These are phyloP conservation scores for Arxiozyma slooffiae DNA, from an alignment of 1,139 yeast genomes.

Conservation along the genomic window DNA sequence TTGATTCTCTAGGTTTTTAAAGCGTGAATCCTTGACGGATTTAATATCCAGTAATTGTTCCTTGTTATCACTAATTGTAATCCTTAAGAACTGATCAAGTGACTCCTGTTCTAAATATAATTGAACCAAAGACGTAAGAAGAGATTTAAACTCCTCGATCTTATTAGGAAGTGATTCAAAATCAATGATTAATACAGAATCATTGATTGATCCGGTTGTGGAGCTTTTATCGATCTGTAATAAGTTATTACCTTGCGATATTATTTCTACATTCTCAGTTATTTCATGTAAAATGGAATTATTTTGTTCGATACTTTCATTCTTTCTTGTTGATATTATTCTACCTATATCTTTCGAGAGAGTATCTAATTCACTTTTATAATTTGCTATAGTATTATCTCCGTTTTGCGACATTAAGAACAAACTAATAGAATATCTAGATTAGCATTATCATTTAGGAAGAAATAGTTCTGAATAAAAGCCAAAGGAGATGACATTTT, in stretches of 20 bases:
- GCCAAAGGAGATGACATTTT: not conserved
- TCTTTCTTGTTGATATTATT: conserved; percentile 11
- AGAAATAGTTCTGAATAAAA: not conserved
- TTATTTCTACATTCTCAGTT: conserved; percentile 18
- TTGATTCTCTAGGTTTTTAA: conserved; percentile 13
- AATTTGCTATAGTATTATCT: not conserved
- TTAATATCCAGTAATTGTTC: conserved; percentile 14
- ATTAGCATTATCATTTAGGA: not conserved
- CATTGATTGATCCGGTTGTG: not conserved
- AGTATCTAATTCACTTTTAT: not conserved
- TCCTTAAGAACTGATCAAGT: conserved; percentile 25
- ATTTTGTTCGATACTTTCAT: conserved; percentile 18
- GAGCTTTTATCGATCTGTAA: conserved; percentile 3
- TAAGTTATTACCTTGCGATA: conserved; percentile 19
- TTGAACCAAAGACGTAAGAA: conserved; percentile 18
- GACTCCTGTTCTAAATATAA: conserved; percentile 29
- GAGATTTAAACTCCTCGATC: conserved; percentile 17
- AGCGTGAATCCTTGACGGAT: conserved; percentile 19
- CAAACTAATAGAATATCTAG: not conserved
- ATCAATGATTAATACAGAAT: conserved; percentile 11
- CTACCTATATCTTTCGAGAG: not conserved
- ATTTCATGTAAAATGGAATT: conserved; percentile 18
- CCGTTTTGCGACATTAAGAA: not conserved
- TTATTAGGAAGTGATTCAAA: conserved; percentile 13
- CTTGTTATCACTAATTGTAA: conserved; percentile 21